phyloP scores from a whole-genome alignment of 805 yeast species.

The Martiniozyma abietophila region DNA sequence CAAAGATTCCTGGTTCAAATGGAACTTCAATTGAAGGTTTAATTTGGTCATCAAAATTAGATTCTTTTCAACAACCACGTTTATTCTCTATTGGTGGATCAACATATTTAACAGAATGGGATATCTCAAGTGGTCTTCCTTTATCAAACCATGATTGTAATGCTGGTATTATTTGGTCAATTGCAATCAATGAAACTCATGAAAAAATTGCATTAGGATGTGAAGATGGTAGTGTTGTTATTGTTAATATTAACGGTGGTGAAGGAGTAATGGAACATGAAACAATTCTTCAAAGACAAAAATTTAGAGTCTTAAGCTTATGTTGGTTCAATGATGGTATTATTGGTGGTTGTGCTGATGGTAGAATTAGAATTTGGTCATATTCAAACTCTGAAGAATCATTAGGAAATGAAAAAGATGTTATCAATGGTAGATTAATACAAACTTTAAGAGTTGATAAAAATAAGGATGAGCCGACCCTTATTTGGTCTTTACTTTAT shows the following conservation, averaged over 20 bases:
- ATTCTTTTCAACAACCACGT: slow-evolving; percentile 43
- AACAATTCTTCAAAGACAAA: slow-evolving; percentile 71
- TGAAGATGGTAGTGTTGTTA: slow-evolving; percentile 85
- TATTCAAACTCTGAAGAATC: slow-evolving; percentile 24
- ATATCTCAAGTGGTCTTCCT: slow-evolving; percentile 64
- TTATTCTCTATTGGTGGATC: slow-evolving; percentile 94
- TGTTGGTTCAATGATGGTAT: slow-evolving; percentile 62
- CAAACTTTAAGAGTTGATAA: slow-evolving; percentile 90
- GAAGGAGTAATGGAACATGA: slow-evolving; percentile 73
- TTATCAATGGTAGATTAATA: slow-evolving; percentile 53
- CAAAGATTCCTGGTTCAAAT: slow-evolving; percentile 62
- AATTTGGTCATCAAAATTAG: slow-evolving; percentile 53
- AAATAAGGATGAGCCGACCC: slow-evolving; percentile 72
- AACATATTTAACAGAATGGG: slow-evolving; percentile 88
- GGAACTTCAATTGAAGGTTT: slow-evolving; percentile 86
- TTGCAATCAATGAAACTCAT: slow-evolving; percentile 55
- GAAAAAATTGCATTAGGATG: slow-evolving; percentile 79
- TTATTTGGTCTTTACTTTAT: slow-evolving; percentile 79
- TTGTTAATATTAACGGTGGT: slow-evolving; percentile 81
- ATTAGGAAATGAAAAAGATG: slow-evolving; percentile 3
- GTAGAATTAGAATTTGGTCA: slow-evolving; percentile 79
- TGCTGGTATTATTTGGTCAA: slow-evolving; percentile 90
- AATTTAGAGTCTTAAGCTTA: slow-evolving; percentile 67
- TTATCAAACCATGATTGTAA: slow-evolving; percentile 74
- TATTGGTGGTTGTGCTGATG: slow-evolving; percentile 95